phyloP scores from a whole-genome alignment of 306 rosid genomes.

The Malus sylvestris region DNA sequence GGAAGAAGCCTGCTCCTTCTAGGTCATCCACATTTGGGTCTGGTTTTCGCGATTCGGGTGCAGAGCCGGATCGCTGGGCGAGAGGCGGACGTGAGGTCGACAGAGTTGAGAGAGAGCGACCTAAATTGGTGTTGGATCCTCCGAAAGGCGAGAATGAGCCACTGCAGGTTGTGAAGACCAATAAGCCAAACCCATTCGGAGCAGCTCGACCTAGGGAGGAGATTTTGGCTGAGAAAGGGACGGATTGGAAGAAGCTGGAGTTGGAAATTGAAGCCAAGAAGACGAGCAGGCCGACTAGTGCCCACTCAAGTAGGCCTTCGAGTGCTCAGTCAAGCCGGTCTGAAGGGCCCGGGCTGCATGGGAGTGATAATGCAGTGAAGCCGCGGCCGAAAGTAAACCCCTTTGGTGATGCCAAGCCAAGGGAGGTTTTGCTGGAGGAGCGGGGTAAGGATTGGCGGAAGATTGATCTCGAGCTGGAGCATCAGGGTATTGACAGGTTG shows the following conservation, averaged over 20 bases:
- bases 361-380: conserved; percentile 45
- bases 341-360: conserved; percentile 61
- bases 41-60: conserved; percentile 51
- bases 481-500: conserved; percentile 70
- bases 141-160: conserved; percentile 46
- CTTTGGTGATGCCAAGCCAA: conserved; percentile 92
- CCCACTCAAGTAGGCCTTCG: conserved; percentile 85
- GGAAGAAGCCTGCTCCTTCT: conserved; percentile 44
- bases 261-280: conserved; percentile 79
- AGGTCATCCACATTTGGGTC: conserved; percentile 74
- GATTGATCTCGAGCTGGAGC: conserved; percentile 85
- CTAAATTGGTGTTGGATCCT: conserved; percentile 70
- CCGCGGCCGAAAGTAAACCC: conserved; percentile 77
- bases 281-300: conserved; percentile 74
- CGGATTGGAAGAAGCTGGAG: conserved; percentile 88
- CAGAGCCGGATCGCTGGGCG: conserved; percentile 70
- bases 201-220: conserved; percentile 94
- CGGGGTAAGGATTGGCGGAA: conserved; percentile 91
- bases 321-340: conserved; percentile 88
- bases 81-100: conserved; percentile 48
- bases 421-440: conserved; percentile 83
- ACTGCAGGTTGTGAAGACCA: conserved; percentile 27
- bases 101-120: conserved; percentile 59
- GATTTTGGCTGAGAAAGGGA: conserved; percentile 82
- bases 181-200: conserved; percentile 76